Evolutionary conservation across 345 rosid genomes (phyloP).

Genomic region (Anastatica hierochuntica): DNA sequence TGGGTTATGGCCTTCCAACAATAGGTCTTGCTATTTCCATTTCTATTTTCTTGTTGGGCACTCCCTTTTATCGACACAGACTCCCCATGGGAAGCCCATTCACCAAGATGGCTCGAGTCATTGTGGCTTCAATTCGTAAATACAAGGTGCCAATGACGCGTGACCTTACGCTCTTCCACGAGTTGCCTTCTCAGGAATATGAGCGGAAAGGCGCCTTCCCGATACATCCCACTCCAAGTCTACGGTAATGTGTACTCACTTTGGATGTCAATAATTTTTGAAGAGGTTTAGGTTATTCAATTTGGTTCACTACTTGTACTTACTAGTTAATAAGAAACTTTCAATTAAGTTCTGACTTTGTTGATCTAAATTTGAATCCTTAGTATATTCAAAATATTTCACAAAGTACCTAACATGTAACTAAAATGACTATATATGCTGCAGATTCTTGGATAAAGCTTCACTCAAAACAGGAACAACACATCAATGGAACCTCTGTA

Average conservation of each 20-base stretch:
- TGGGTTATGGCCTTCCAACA: slow-evolving; percentile 77
- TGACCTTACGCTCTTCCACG: slow-evolving; percentile 41
- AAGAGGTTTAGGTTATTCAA: too few relatives aligned
- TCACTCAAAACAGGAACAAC: slow-evolving; percentile 44
- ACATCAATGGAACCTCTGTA: slow-evolving; percentile 51
- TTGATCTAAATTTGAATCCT: too few relatives aligned
- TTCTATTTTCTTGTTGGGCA: slow-evolving; percentile 50
- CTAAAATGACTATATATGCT: neutral
- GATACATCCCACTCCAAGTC: slow-evolving; percentile 47
- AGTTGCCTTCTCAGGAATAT: slow-evolving; percentile 49
- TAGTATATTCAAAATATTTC: too few relatives aligned
- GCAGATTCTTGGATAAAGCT: slow-evolving; percentile 53
- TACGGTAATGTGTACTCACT: slow-evolving; percentile 43
- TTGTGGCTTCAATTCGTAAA: slow-evolving; percentile 59
- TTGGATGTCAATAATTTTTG: too few relatives aligned
- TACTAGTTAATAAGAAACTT: too few relatives aligned
- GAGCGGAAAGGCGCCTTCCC: slow-evolving; percentile 38
- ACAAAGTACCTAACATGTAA: too few relatives aligned
- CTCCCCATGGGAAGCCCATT: slow-evolving; percentile 70
- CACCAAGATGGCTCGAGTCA: slow-evolving; percentile 61
- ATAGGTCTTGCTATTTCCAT: slow-evolving; percentile 54
- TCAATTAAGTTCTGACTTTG: too few relatives aligned
- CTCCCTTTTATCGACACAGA: slow-evolving; percentile 63
- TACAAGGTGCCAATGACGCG: slow-evolving; percentile 35
- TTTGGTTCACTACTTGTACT: too few relatives aligned